Evolutionary conservation across 768 basidiomycete species (phyloP), one percentile per base, ranked within the genome.

Genomic region (Lactifluus pinguis): DNA sequence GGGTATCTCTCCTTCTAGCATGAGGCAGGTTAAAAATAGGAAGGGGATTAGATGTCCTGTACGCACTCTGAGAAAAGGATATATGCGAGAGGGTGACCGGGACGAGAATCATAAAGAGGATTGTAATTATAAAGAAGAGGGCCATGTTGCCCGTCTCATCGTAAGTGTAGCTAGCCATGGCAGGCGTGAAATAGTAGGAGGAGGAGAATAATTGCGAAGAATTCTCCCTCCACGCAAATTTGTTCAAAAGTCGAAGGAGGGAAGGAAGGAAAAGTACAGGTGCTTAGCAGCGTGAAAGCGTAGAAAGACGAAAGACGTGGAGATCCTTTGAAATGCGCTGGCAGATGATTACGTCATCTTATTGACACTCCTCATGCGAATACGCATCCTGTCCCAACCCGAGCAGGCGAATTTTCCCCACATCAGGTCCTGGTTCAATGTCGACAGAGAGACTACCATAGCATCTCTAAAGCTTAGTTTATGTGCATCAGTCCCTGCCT

Each of bases 71-170:
- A n/a, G 32, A 25, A 53, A 48, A 60, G 21, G 49, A 25, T 14
- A 64, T 54, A n/a, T 36, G 63, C 41, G 50, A 73, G 49, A 89
- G 62, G 1, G 93, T 89, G 63, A 89, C 72, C 0, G 95, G 95
- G 39, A 92, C 72, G 61, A 98, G 83, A 48, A 92, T 69, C 66
- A 98, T 79, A 58, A 85, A 83, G 65, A 98, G 85, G 71, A 97
- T 86, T 8, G 93, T 92, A 57, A 98, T 83, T 62, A 93, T 74
- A 74, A 98, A 98, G 76, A 94, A 98, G 41, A 84, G 80, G 68
- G 89, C 89, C 87, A 92, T 87, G 65, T 83, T 84, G 65, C 91
- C 90, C 50, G 81, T 80, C 76, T 92, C 89, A 73, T 92, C 90
- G 72, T 92, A 92, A 74, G 84, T 79, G 75, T 92, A 91, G 66